A percentile compares a stretch with the other conserved stretches of the same genome.
These are phyloP conservation scores for Pyrrhoderma lamaoense DNA, from an alignment of 1,284 basidiomycete genomes.

Conservation along the genomic window DNA sequence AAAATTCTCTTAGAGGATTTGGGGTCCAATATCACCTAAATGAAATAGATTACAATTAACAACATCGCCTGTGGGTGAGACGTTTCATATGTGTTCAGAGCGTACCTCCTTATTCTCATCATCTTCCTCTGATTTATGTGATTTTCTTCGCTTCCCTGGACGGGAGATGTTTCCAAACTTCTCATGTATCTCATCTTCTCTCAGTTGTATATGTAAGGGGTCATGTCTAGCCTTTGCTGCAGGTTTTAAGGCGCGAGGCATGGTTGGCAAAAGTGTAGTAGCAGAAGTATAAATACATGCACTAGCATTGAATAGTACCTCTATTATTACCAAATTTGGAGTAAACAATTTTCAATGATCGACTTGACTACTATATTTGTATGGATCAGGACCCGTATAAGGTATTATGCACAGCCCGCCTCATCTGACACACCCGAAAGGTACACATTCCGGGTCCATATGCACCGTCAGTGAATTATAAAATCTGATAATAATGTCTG, in stretches of 20 bases:
- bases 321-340: no score
- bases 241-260: conserved; percentile 54
- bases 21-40: conserved; percentile 72
- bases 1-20: conserved; percentile 88
- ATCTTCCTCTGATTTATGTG: conserved; percentile 39
- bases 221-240: conserved; percentile 64
- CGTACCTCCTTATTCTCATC: conserved; percentile 52
- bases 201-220: conserved; percentile 77
- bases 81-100: conserved; percentile 7
- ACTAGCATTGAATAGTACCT: no score
- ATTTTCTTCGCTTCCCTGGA: conserved; percentile 67
- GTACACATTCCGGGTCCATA: no score
- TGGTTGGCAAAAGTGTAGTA: conserved; percentile 25
- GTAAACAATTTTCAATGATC: no score
- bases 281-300: background rate
- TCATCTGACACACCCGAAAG: no score
- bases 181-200: conserved; percentile 64
- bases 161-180: conserved; percentile 74
- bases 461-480: no score
- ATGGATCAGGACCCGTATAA: no score
- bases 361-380: no score
- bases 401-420: no score
- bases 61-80: no score
- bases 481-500: no score
- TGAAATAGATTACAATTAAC: background rate